Conservation (phyloP, 768 basidiomycete species). For the Polyporus arcularius region DNA sequence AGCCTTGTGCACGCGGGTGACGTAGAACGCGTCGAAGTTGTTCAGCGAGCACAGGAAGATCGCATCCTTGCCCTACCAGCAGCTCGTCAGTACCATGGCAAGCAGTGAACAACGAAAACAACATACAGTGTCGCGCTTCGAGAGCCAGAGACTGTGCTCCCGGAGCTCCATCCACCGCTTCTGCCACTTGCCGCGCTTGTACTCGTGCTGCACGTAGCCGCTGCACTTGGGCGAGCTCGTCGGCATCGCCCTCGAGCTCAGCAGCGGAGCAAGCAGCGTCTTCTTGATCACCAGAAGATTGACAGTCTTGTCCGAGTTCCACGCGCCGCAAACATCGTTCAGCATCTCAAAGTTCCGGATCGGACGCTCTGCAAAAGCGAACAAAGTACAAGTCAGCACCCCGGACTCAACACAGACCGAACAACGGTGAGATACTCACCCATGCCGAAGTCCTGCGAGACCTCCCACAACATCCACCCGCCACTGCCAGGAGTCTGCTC, state of each 20-base stretch:
- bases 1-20: constrained; percentile 75
- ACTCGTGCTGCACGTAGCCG: constrained; percentile 85
- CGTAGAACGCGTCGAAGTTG: constrained; percentile 84
- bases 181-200: constrained; percentile 92
- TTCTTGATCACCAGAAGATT: constrained; percentile 81
- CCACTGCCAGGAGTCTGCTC: constrained; percentile 57
- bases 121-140: constrained; percentile 86
- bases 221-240: constrained; percentile 42
- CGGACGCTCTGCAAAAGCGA: constrained; percentile 69
- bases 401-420: constrained; percentile 19
- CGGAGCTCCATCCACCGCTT: constrained; percentile 89
- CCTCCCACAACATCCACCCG: constrained; percentile 89
- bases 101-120: constrained; percentile 3
- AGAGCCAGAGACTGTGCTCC: constrained; percentile 83
- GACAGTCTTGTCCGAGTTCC: constrained; percentile 81
- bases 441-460: constrained; percentile 91
- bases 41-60: constrained; percentile 79
- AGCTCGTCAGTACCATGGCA: background rate
- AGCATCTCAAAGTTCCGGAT: constrained; percentile 87
- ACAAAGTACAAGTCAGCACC: background rate
- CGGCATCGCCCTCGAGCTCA: constrained; percentile 57
- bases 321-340: constrained; percentile 76
- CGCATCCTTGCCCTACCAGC: constrained; percentile 78
- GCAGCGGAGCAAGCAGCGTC: constrained; percentile 60
- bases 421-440: constrained; percentile 53